Percentiles rank a stretch among this genome's conserved stretches.
phyloP scores from a whole-genome alignment of 2,329 filamentous ascomycete species.

The Epichloe typhina region DNA sequence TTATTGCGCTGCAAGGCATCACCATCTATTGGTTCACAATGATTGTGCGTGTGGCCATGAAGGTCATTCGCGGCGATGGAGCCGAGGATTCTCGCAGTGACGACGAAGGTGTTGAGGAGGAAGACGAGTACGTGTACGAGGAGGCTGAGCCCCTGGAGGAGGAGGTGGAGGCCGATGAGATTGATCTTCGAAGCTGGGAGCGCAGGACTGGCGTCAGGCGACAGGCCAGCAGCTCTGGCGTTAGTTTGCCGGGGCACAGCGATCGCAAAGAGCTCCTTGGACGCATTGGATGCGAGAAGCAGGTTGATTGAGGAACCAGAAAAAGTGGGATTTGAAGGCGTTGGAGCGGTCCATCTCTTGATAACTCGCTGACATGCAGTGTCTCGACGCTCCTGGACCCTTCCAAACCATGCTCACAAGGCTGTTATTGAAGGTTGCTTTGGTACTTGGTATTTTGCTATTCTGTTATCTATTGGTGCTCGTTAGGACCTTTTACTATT shows the following conservation, averaged over 20 bases:
- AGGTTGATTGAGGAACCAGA: slow-evolving; percentile 30
- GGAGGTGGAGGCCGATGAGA: slow-evolving; percentile 60
- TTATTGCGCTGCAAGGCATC: slow-evolving; percentile 66
- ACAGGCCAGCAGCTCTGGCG: slow-evolving; percentile 38
- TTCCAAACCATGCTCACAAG: neutral
- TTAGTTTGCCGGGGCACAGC: slow-evolving; percentile 57
- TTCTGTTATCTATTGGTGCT: neutral
- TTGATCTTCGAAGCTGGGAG: slow-evolving; percentile 54
- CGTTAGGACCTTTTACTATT: too few relatives aligned
- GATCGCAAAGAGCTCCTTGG: slow-evolving; percentile 72
- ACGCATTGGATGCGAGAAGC: slow-evolving; percentile 74
- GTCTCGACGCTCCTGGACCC: neutral
- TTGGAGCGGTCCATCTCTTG: slow-evolving; percentile 1
- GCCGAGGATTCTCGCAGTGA: slow-evolving; percentile 85
- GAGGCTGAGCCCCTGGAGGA: slow-evolving; percentile 50
- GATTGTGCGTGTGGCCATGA: slow-evolving; percentile 71
- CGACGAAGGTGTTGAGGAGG: slow-evolving; percentile 51
- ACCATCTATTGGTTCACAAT: slow-evolving; percentile 82
- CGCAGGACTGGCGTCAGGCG: slow-evolving; percentile 42
- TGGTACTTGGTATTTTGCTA: neutral
- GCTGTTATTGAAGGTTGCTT: neutral
- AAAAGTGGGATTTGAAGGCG: slow-evolving; percentile 3
- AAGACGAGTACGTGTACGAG: slow-evolving; percentile 39
- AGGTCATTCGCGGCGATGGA: slow-evolving; percentile 60
- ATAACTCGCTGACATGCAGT: neutral